These are phyloP conservation scores for Escallonia herrerae DNA, from an alignment of 129 eudicot genomes.

Conservation along the genomic window DNA sequence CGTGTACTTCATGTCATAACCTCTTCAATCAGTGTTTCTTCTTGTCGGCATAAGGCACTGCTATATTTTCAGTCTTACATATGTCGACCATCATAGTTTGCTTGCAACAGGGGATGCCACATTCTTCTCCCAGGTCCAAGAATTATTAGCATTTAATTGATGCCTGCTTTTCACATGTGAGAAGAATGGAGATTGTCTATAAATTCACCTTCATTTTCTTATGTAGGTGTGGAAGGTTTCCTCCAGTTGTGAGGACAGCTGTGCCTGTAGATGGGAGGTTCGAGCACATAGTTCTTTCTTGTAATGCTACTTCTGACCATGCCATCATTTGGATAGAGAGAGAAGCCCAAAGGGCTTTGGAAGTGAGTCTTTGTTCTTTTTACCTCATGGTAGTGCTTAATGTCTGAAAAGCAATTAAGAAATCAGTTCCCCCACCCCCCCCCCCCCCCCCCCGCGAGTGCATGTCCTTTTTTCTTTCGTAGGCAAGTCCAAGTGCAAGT, in stretches of 20 bases:
- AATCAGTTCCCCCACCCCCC: not conserved
- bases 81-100: too few relatives aligned
- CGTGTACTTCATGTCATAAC: too few relatives aligned
- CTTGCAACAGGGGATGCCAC: too few relatives aligned
- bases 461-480: not conserved
- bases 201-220: slow-evolving; percentile 3
- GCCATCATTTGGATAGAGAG: slow-evolving; percentile 93
- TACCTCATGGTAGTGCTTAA: not conserved
- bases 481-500: not conserved
- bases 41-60: too few relatives aligned
- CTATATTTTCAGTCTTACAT: too few relatives aligned
- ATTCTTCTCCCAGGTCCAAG: too few relatives aligned
- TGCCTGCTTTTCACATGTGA: too few relatives aligned
- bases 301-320: slow-evolving; percentile 92
- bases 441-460: too few relatives aligned
- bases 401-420: not conserved
- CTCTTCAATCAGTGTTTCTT: too few relatives aligned
- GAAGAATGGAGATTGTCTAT: not conserved
- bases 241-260: slow-evolving; percentile 88
- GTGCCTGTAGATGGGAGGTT: slow-evolving; percentile 98
- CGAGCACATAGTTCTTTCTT: slow-evolving; percentile 88
- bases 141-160: too few relatives aligned
- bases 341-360: slow-evolving; percentile 80
- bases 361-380: slow-evolving; percentile 34
- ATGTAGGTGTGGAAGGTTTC: slow-evolving; percentile 83